phyloP scores from a whole-genome alignment of 1,284 basidiomycete genomes.

The Moesziomyces sp. region DNA sequence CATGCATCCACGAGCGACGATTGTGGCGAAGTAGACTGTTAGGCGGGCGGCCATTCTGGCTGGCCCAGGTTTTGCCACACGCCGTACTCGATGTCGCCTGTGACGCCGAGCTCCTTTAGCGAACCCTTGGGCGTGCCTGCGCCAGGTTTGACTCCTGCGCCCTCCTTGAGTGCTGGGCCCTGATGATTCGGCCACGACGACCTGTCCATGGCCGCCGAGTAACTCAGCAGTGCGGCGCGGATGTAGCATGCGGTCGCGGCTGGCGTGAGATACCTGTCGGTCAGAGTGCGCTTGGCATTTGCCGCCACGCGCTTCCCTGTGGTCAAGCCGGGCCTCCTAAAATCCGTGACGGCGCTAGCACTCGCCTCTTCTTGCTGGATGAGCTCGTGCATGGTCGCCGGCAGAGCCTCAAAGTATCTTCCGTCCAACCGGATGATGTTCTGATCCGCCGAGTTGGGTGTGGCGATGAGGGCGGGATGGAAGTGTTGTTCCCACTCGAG shows the following conservation, averaged over 20 bases:
- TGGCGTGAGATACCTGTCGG: conserved; percentile 48
- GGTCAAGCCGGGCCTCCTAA: neutral
- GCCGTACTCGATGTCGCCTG: conserved; percentile 52
- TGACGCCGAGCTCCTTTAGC: conserved; percentile 34
- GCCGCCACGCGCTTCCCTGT: conserved; percentile 17
- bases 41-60: conserved; percentile 51
- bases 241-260: conserved; percentile 48
- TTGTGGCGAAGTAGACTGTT: neutral
- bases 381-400: conserved; percentile 10
- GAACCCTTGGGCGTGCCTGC: conserved; percentile 42
- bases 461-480: conserved; percentile 45
- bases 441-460: conserved; percentile 12
- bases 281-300: conserved; percentile 38
- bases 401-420: conserved; percentile 19
- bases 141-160: conserved; percentile 37
- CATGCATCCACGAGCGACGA: too few relatives aligned
- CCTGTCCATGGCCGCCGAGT: conserved; percentile 15
- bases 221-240: conserved; percentile 41
- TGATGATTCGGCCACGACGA: conserved; percentile 15
- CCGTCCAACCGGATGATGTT: conserved; percentile 24
- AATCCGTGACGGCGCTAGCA: neutral
- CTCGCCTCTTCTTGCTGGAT: conserved; percentile 12
- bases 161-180: conserved; percentile 14
- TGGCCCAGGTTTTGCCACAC: conserved; percentile 48
- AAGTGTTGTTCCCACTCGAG: conserved; percentile 58